Percentiles rank a stretch among this genome's conserved stretches.
Evolutionary conservation across 2,329 filamentous ascomycete species (phyloP).

Genomic region (Neoarthrinium moseri): DNA sequence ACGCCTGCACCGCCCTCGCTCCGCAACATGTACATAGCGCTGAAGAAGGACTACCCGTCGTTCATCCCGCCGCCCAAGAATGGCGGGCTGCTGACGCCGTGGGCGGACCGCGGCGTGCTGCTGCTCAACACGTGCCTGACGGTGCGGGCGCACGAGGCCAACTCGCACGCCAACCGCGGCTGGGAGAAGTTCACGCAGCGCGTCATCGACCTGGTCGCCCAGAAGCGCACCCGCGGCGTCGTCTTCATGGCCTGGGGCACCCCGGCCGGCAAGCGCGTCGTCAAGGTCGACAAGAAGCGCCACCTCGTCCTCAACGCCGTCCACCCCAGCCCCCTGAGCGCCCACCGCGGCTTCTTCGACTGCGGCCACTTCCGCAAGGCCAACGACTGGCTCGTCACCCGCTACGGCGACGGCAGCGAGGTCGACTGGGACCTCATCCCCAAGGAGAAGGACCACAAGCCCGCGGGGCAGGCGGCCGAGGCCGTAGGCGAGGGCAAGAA

Average conservation of each 20-base stretch:
- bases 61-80: constrained; percentile 75
- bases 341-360: constrained; percentile 76
- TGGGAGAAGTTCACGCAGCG: constrained; percentile 95
- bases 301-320: constrained; percentile 85
- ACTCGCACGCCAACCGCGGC: constrained; percentile 79
- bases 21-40: constrained; percentile 86
- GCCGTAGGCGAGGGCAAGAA: too few species aligned
- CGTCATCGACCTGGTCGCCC: constrained; percentile 83
- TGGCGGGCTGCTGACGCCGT: constrained; percentile 82
- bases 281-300: constrained; percentile 67
- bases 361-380: constrained; percentile 79
- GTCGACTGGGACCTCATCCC: constrained; percentile 78
- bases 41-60: constrained; percentile 83
- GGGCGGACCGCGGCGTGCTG: constrained; percentile 90
- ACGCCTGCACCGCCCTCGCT: constrained; percentile 87
- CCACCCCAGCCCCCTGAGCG: constrained; percentile 92
- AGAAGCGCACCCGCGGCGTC: constrained; percentile 74
- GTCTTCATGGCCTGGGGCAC: constrained; percentile 95
- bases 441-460: constrained; percentile 16
- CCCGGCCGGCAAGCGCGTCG: constrained; percentile 77
- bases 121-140: constrained; percentile 95
- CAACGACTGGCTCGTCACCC: constrained; percentile 78
- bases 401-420: constrained; percentile 76
- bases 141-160: constrained; percentile 84
- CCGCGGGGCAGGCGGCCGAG: constrained; percentile 12